A percentile compares a stretch with the other conserved stretches of the same genome.
These are phyloP conservation scores for Ulota crispa DNA, from an alignment of 225 moss, liverwort and hornwort genomes.

Conservation along the genomic window DNA sequence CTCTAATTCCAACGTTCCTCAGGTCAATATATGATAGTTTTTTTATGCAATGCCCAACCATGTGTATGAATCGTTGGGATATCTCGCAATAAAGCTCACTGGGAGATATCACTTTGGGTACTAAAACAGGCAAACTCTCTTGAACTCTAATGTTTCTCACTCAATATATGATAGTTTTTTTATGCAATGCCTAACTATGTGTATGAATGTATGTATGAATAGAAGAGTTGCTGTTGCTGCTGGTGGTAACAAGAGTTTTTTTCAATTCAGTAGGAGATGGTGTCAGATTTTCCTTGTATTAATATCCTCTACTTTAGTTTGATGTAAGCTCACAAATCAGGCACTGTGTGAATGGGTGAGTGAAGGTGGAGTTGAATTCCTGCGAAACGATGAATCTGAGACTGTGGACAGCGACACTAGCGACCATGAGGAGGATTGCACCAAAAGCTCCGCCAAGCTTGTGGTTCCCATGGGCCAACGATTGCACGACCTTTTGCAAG, in stretches of 20 bases:
- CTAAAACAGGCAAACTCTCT: not conserved
- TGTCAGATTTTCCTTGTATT: not conserved
- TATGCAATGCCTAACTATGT: too few species aligned
- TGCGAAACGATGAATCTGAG: constrained; percentile 39
- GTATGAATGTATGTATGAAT: too few species aligned
- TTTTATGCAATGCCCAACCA: too few species aligned
- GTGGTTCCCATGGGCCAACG: constrained; percentile 49
- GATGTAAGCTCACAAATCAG: not conserved
- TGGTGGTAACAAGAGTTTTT: too few species aligned
- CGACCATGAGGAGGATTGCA: constrained; percentile 34
- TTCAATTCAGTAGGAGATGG: too few species aligned
- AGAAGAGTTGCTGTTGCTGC: too few species aligned
- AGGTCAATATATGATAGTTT: not conserved
- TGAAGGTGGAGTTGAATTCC: constrained; percentile 31
- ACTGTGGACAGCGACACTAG: constrained; percentile 38
- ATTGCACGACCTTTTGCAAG: constrained; percentile 42
- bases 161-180: not conserved
- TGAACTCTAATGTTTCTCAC: not conserved
- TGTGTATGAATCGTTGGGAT: too few species aligned
- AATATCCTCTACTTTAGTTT: not conserved
- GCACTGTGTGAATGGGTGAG: not conserved
- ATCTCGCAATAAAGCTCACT: not conserved
- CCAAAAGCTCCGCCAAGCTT: constrained; percentile 27
- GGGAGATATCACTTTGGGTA: not conserved
- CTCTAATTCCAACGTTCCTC: not conserved